Evolutionary conservation across 1,284 basidiomycete species (phyloP).

Genomic region (Ceratobasidium sp.): DNA sequence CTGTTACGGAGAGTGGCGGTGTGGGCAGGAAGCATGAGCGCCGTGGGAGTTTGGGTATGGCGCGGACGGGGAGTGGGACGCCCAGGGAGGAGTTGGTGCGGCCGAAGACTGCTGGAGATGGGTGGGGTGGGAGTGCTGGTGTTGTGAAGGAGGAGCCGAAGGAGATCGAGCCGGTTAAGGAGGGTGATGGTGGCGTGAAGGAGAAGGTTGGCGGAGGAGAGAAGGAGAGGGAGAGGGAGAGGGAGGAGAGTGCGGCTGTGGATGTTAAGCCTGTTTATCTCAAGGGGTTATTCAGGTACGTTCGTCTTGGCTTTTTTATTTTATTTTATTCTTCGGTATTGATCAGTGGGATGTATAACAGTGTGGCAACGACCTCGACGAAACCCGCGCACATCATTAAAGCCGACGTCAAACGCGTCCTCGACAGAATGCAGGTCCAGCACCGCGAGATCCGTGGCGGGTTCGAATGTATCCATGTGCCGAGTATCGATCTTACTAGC

Average conservation of each 20-base stretch:
- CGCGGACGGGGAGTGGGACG: slow-evolving; percentile 65
- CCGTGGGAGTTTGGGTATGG: slow-evolving; percentile 75
- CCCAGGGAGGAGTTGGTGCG: slow-evolving; percentile 69
- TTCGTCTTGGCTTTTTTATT: slow-evolving; percentile 46
- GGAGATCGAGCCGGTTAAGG: slow-evolving; percentile 54
- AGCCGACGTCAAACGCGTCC: slow-evolving; percentile 85
- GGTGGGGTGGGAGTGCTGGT: slow-evolving; percentile 61
- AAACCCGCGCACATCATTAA: slow-evolving; percentile 87
- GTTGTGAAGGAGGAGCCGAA: slow-evolving; percentile 58
- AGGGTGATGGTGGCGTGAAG: not conserved
- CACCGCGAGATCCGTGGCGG: slow-evolving; percentile 92
- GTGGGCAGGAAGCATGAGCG: slow-evolving; percentile 71
- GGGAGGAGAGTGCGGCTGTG: slow-evolving; percentile 60
- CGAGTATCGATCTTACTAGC: slow-evolving; percentile 90
- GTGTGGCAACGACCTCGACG: slow-evolving; percentile 95
- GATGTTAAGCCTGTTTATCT: slow-evolving; percentile 91
- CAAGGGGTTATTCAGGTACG: slow-evolving; percentile 89
- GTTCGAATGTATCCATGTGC: slow-evolving; percentile 96
- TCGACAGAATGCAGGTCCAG: slow-evolving; percentile 95
- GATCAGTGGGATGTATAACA: slow-evolving; percentile 55
- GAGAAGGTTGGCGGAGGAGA: slow-evolving; percentile 8
- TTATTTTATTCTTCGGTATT: not conserved
- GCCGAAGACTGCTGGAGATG: slow-evolving; percentile 59
- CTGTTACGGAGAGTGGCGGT: slow-evolving; percentile 76
- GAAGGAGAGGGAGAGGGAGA: slow-evolving; percentile 54